These are phyloP conservation scores for Aspergillus spinulosporus DNA, from an alignment of 2,329 filamentous ascomycete species.

Conservation along the genomic window DNA sequence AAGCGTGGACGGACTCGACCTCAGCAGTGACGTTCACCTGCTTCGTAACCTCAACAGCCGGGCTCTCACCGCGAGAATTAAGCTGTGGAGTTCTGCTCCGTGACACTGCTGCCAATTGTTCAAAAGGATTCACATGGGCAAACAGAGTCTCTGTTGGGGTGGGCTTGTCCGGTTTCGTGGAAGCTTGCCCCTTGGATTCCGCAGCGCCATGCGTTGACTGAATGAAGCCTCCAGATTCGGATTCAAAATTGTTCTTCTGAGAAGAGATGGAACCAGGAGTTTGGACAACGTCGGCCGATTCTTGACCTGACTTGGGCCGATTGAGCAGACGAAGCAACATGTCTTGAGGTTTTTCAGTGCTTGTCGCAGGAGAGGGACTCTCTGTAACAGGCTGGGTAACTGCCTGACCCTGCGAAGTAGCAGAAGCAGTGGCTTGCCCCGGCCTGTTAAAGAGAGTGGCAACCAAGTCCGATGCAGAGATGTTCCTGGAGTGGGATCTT, in stretches of 20 bases:
- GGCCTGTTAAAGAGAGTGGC: constrained; percentile 56
- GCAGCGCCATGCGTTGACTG: constrained; percentile 17
- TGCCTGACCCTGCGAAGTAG: constrained; percentile 30
- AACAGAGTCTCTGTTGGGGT: constrained; percentile 54
- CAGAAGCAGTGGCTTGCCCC: constrained; percentile 16
- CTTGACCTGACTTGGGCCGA: constrained; percentile 56
- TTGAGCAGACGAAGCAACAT: constrained; percentile 85
- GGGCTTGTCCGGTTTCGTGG: constrained; percentile 35
- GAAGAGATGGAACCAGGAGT: constrained; percentile 44
- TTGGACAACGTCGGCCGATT: constrained; percentile 37
- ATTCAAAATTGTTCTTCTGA: constrained; percentile 29
- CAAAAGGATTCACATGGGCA: constrained; percentile 72
- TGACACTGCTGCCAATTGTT: constrained; percentile 66
- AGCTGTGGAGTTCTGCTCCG: constrained; percentile 58
- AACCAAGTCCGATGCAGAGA: constrained; percentile 60
- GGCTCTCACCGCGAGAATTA: constrained; percentile 43
- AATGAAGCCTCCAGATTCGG: constrained; percentile 7
- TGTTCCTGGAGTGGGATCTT: constrained; percentile 36
- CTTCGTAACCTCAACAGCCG: constrained; percentile 34
- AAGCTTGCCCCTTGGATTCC: constrained; percentile 20
- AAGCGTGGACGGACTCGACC: constrained; percentile 19
- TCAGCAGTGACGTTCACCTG: constrained; percentile 26
- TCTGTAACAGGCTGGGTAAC: constrained; percentile 26
- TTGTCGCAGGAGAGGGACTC: constrained; percentile 22
- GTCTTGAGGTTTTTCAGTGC: constrained; percentile 73